phyloP scores from a whole-genome alignment of 768 basidiomycete species.

The Leucosporidium yakuticum region DNA sequence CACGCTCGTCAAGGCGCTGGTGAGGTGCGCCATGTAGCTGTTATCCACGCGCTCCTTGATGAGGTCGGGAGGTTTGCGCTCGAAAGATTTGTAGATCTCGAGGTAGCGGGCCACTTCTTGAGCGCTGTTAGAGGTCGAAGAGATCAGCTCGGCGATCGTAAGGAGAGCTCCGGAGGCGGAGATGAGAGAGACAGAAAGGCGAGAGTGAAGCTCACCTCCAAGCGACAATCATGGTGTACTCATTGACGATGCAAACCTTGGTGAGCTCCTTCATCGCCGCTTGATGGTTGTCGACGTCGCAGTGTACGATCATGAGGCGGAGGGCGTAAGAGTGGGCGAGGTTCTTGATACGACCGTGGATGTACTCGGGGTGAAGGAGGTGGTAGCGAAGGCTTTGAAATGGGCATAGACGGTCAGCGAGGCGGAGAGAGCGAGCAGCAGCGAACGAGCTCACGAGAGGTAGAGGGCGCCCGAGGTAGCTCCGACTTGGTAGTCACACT shows the following conservation, averaged over 20 bases:
- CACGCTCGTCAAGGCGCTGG: slow-evolving; percentile 75
- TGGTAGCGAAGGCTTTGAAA: slow-evolving; percentile 77
- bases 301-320: slow-evolving; percentile 77
- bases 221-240: slow-evolving; percentile 82
- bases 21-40: slow-evolving; percentile 73
- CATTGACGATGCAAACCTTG: slow-evolving; percentile 77
- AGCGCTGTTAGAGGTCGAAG: slow-evolving; percentile 49
- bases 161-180: neutral
- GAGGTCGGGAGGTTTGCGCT: slow-evolving; percentile 83
- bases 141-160: neutral
- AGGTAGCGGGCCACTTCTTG: slow-evolving; percentile 93
- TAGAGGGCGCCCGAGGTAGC: slow-evolving; percentile 86
- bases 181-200: neutral
- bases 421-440: neutral
- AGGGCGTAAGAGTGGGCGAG: slow-evolving; percentile 75
- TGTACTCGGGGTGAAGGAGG: slow-evolving; percentile 93
- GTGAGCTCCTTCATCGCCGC: slow-evolving; percentile 88
- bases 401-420: neutral
- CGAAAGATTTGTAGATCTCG: slow-evolving; percentile 83
- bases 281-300: slow-evolving; percentile 88
- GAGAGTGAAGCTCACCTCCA: slow-evolving; percentile 63
- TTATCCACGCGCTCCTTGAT: slow-evolving; percentile 94
- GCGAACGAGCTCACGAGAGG: slow-evolving; percentile 57
- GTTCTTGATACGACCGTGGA: slow-evolving; percentile 81
- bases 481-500: slow-evolving; percentile 92